phyloP scores from a whole-genome alignment of 2,329 filamentous ascomycete genomes.

The Cercospora canescens region DNA sequence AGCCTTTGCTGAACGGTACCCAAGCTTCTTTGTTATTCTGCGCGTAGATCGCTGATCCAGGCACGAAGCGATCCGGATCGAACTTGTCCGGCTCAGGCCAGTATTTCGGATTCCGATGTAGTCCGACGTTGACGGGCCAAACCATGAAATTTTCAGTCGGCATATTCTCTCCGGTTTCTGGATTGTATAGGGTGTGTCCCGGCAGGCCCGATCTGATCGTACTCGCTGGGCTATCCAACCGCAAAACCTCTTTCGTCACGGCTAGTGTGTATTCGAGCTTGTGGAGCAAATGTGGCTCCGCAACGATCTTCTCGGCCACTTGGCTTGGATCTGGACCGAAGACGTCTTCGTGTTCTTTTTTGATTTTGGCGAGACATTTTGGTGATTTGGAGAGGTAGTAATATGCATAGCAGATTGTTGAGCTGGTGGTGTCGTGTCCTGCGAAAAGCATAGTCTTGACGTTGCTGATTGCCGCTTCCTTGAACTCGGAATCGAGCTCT shows the following conservation, averaged over 20 bases:
- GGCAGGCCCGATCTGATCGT: conserved; percentile 38
- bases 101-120: conserved; percentile 38
- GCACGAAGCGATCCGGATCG: conserved; percentile 51
- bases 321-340: conserved; percentile 45
- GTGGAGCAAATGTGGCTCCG: conserved; percentile 50
- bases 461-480: conserved; percentile 37
- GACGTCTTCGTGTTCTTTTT: conserved; percentile 54
- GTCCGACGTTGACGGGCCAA: conserved; percentile 40
- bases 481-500: conserved; percentile 39
- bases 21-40: conserved; percentile 47
- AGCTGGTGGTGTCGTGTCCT: conserved; percentile 45
- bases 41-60: conserved; percentile 35
- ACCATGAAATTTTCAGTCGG: conserved; percentile 48
- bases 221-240: conserved; percentile 53
- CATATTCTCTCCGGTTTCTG: conserved; percentile 44
- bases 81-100: conserved; percentile 44
- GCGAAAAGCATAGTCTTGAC: conserved; percentile 46
- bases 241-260: conserved; percentile 55
- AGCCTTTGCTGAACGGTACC: conserved; percentile 57
- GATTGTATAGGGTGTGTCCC: conserved; percentile 44
- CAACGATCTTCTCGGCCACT: conserved; percentile 40
- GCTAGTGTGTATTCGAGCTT: conserved; percentile 54
- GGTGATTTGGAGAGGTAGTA: conserved; percentile 43
- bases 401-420: conserved; percentile 40
- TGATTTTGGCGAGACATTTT: conserved; percentile 37